These are phyloP conservation scores for Trichoderma koningii DNA, from an alignment of 2,329 filamentous ascomycete species.

Conservation along the genomic window DNA sequence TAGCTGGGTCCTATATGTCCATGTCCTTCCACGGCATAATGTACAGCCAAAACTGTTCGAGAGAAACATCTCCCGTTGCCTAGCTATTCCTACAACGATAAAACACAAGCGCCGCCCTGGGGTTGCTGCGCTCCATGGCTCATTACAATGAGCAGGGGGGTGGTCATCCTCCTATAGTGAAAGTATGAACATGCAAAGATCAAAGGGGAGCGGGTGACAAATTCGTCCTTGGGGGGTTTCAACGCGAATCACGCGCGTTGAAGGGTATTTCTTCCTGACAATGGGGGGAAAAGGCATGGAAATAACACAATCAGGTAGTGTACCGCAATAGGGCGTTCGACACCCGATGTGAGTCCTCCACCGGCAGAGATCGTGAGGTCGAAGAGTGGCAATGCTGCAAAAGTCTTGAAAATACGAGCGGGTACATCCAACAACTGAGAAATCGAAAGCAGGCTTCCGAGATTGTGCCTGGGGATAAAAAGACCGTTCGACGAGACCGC, in stretches of 20 bases:
- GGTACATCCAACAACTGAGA: neutral
- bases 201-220: conserved; percentile 27
- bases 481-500: conserved; percentile 3
- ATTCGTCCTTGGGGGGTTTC: conserved; percentile 33
- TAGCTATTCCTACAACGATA: conserved; percentile 31
- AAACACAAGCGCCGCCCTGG: conserved; percentile 27
- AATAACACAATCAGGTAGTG: conserved; percentile 21
- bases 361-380: conserved; percentile 10
- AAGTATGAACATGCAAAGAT: conserved; percentile 30
- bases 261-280: conserved; percentile 24
- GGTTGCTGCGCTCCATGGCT: conserved; percentile 26
- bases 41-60: conserved; percentile 30
- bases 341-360: conserved; percentile 31
- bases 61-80: conserved; percentile 27
- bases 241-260: conserved; percentile 26
- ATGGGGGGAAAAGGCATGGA: conserved; percentile 26
- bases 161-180: conserved; percentile 19
- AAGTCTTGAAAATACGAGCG: neutral
- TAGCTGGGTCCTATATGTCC: conserved; percentile 23
- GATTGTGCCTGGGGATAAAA: neutral
- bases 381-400: neutral
- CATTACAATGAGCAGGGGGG: conserved; percentile 29
- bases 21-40: conserved; percentile 26
- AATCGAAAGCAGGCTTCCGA: neutral
- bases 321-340: conserved; percentile 31